Percentiles rank a stretch among this genome's conserved stretches.
phyloP scores from a whole-genome alignment of 2,329 filamentous ascomycete species.

The Macrophomina tecta region DNA sequence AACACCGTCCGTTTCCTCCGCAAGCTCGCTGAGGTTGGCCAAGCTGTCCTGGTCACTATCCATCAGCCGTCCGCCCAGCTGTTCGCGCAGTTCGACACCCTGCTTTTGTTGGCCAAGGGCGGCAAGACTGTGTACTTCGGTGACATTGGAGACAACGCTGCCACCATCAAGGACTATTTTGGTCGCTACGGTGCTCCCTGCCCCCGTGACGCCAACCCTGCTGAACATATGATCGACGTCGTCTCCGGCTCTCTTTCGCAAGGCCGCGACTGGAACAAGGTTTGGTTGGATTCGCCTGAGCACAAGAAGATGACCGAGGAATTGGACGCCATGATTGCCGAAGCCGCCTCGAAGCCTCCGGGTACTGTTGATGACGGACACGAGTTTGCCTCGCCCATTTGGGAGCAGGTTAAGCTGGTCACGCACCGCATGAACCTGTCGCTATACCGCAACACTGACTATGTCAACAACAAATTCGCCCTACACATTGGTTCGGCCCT shows the following conservation, averaged over 20 bases:
- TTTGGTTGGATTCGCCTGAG: constrained; percentile 46
- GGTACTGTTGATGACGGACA: constrained; percentile 48
- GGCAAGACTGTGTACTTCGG: constrained; percentile 85
- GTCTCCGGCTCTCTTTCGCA: constrained; percentile 38
- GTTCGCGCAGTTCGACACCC: constrained; percentile 81
- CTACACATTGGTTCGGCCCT: constrained; percentile 50
- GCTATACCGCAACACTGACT: constrained; percentile 67
- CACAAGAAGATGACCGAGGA: constrained; percentile 42
- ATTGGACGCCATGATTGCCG: constrained; percentile 45
- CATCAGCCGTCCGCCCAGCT: constrained; percentile 83
- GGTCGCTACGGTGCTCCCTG: constrained; percentile 59
- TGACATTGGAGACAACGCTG: constrained; percentile 74
- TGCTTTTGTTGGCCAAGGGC: constrained; percentile 75
- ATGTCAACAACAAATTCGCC: constrained; percentile 66
- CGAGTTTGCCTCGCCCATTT: constrained; percentile 44
- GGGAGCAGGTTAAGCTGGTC: constrained; percentile 41
- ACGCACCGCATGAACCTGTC: constrained; percentile 56
- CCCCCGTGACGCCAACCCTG: constrained; percentile 56
- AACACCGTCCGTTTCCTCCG: constrained; percentile 75
- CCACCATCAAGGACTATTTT: constrained; percentile 64
- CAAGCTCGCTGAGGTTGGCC: constrained; percentile 75
- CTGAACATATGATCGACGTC: constrained; percentile 82
- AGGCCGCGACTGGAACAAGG: constrained; percentile 44
- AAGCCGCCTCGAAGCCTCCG: constrained; percentile 45
- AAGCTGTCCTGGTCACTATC: constrained; percentile 85